phyloP scores from a whole-genome alignment of 768 basidiomycete species.

The Tylopilus cervinicoccineus region DNA sequence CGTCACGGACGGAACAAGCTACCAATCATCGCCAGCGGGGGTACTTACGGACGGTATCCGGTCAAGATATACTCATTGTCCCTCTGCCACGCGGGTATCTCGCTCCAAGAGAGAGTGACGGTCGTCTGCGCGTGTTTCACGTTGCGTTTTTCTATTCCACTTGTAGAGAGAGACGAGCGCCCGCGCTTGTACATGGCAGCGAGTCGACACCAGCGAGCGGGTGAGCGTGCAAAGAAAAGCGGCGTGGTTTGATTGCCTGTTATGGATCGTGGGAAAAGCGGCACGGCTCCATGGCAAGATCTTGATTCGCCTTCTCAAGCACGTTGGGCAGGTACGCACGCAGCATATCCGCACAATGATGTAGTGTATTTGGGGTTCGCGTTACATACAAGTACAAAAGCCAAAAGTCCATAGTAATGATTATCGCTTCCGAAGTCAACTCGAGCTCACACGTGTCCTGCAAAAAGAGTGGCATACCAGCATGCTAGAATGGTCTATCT shows the following conservation, averaged over 20 bases:
- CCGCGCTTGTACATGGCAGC: slow-evolving; percentile 17
- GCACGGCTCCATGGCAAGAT: slow-evolving; percentile 12
- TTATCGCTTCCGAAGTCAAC: slow-evolving; percentile 23
- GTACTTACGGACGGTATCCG: slow-evolving; percentile 64
- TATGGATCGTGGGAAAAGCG: slow-evolving; percentile 15
- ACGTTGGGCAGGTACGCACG: slow-evolving; percentile 21
- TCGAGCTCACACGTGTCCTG: slow-evolving; percentile 14
- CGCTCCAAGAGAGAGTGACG: slow-evolving; percentile 44
- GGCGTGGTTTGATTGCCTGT: background rate
- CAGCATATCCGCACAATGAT: slow-evolving; percentile 8
- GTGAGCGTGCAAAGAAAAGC: background rate
- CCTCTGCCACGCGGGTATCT: slow-evolving; percentile 64
- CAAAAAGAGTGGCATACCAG: background rate
- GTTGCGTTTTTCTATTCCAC: slow-evolving; percentile 6
- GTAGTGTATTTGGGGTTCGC: slow-evolving; percentile 7
- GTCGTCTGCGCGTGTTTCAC: background rate
- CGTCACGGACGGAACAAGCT: slow-evolving; percentile 2
- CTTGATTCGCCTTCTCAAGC: slow-evolving; percentile 24
- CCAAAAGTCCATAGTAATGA: slow-evolving; percentile 8
- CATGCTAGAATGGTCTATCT: background rate
- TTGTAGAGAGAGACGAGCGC: background rate
- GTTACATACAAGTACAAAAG: slow-evolving; percentile 16
- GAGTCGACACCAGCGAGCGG: background rate
- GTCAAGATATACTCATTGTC: slow-evolving; percentile 71
- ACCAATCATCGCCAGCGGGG: background rate